Evolutionary conservation across 306 rosid genomes (phyloP), one percentile per base, ranked within the genome.

Genomic region (Pyrus betulifolia): DNA sequence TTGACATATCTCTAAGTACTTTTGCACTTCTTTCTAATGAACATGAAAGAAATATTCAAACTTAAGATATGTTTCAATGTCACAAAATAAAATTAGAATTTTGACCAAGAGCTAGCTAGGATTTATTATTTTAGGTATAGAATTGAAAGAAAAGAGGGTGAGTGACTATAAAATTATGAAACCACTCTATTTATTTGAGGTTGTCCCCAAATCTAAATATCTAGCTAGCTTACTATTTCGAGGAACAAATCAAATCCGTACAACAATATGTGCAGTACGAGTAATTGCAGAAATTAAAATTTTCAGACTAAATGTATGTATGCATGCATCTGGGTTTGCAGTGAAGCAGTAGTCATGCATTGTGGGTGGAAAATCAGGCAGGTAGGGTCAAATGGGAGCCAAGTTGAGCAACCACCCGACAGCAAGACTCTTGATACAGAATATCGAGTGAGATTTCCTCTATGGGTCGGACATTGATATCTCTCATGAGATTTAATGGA

Each of bases 331-430:
- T 10, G 45, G 11, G 12, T 42, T 42, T 42, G 45, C 45, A 42
- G 12, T 42, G 1, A 42, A 42, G 45, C 12, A 9, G 17, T 30
- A 17, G 44, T 70, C 69, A 46, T 65, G 75, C 74, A 67, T 51
- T 72, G 71, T 68, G 55, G 76, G 74, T 76, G 76, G 70, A 33
- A 27, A 65, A 64, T 64, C 33, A 70, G 83, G 78, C 71, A 70
- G 22, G 78, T 59, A 72, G 81, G 83, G 27, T 69, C 74, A 65
- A 64, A 3, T 42, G 27, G 42, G 74, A 19, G 74, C 66, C 74
- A 79, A 83, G 44, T 28, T 31, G 25, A 28, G 66, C 67, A 63
- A 22, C 77, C 65, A 79, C 21, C 68, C 64, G 74, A 75, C 85
- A 55, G 21, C 40, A 65, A 33, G 5, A 49, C 57, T 62, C 44